Evolutionary conservation across 805 yeast species (phyloP), one percentile per base, ranked within the genome.

Genomic region (Candida jianshihensis): DNA sequence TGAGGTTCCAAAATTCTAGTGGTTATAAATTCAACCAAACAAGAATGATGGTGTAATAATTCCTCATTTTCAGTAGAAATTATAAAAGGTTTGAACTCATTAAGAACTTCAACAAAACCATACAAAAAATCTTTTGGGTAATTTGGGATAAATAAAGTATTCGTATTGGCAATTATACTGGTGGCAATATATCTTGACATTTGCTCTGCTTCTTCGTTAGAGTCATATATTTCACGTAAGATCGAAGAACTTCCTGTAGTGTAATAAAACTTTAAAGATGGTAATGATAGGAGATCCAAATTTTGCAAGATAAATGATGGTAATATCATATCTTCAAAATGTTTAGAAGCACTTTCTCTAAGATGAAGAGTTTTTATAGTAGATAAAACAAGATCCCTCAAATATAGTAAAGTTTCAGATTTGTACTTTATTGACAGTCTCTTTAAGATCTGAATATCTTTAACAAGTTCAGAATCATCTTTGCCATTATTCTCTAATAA

Each of bases 61-160:
- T 37, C 8, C 0, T 24, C 22, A 34, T 49, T 53, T 12, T 40
- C 29, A 6, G 46, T 17, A 4, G 36, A 22, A 1, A 6, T 12
- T 4, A 53, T 37, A n/a, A 35, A 28, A 1, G 28, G 25, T 25
- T 30, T 26, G 22, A 47, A 21, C 3, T 42, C 42, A 19, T 38
- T 31, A 8, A 48, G n/a, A 3, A 42, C 39, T 6, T 45, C 39
- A 14, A 12, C 14, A 11, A 51, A 31, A 34, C 51, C 56, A 9
- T 39, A 19, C 6, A 51, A 38, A 6, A 50, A 40, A 2, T 34
- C 41, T 25, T 24, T 30, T 2, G 43, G 11, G 33, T 50, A 51
- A 22, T 33, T 38, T 1, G 57, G 56, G 2, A 48, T 30, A 33
- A 47, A 47, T 18, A 53, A 35, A 5, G 42, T 20, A 19, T 36